Percentiles rank a stretch among this genome's conserved stretches.
Conservation (phyloP, 2,329 filamentous ascomycete species). For the Botrytis byssoidea region DNA sequence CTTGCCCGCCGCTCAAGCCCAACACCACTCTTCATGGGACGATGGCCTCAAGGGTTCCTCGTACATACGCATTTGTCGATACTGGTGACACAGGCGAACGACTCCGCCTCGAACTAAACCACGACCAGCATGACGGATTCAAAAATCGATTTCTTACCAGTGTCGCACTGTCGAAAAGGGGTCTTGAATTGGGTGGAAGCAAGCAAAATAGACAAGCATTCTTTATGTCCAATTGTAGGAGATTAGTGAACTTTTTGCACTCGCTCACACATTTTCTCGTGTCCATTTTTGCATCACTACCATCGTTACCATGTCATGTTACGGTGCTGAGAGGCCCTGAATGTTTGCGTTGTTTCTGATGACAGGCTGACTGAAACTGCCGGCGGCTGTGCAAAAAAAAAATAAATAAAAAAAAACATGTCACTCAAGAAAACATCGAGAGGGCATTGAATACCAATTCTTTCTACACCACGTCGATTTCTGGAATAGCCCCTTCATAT, state of each 20-base stretch:
- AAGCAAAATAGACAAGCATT: constrained; percentile 18
- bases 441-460: background rate
- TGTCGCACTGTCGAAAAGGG: constrained; percentile 8
- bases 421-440: background rate
- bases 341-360: constrained; percentile 18
- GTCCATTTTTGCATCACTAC: constrained; percentile 29
- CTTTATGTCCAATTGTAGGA: constrained; percentile 6
- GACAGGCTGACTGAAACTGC: constrained; percentile 20
- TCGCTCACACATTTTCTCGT: constrained; percentile 24
- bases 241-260: constrained; percentile 3
- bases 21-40: constrained; percentile 7
- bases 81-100: constrained; percentile 12
- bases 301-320: background rate
- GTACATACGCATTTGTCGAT: constrained; percentile 8
- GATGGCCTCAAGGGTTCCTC: constrained; percentile 1
- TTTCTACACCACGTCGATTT: background rate
- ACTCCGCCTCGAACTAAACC: constrained; percentile 25
- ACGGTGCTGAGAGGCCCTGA: background rate
- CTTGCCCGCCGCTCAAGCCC: constrained; percentile 13
- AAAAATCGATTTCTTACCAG: constrained; percentile 20
- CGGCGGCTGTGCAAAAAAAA: constrained; percentile 18
- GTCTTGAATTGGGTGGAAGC: background rate
- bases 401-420: constrained; percentile 3
- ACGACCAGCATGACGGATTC: constrained; percentile 21
- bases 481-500: constrained; percentile 6